These are phyloP conservation scores for Aechmea fasciata DNA, from an alignment of 176 grass and related monocot genomes.

Conservation along the genomic window DNA sequence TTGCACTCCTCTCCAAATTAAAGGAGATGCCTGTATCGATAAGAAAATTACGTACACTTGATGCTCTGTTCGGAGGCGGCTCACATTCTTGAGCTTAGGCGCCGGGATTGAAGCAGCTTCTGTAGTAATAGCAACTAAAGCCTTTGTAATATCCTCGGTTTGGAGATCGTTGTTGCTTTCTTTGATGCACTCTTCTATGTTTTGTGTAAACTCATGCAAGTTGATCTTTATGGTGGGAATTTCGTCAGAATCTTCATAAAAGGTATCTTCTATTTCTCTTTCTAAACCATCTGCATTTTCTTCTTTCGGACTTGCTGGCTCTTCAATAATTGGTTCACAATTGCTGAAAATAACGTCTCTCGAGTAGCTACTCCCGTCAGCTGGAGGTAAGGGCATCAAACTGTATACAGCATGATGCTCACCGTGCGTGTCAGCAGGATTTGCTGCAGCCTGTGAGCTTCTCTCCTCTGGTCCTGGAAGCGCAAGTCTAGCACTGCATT, in stretches of 20 bases:
- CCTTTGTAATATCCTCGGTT: conserved; percentile 71
- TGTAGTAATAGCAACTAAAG: conserved; percentile 56
- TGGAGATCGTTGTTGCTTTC: conserved; percentile 48
- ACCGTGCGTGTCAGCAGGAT: conserved; percentile 31
- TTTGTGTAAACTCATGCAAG: conserved; percentile 62
- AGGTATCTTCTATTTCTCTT: conserved; percentile 61
- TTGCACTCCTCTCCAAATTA: not conserved
- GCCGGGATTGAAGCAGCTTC: conserved; percentile 78
- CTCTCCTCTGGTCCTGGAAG: conserved; percentile 66
- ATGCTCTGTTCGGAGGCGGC: conserved; percentile 79
- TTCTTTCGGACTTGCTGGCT: conserved; percentile 66
- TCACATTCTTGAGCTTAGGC: conserved; percentile 75
- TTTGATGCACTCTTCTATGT: conserved; percentile 62
- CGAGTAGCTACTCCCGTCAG: conserved; percentile 27
- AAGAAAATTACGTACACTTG: conserved; percentile 50
- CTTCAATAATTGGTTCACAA: conserved; percentile 81
- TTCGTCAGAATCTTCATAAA: conserved; percentile 55
- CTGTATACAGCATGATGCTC: conserved; percentile 14
- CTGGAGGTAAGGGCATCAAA: conserved; percentile 16
- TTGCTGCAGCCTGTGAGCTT: conserved; percentile 30
- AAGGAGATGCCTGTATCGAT: not conserved
- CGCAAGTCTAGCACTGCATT: conserved; percentile 59
- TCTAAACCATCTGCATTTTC: conserved; percentile 26
- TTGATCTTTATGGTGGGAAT: conserved; percentile 87
- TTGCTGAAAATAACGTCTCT: conserved; percentile 25